A percentile compares a stretch with the other conserved stretches of the same genome.
These are phyloP conservation scores for Abortiporus biennis DNA, from an alignment of 1,284 basidiomycete genomes.

Conservation along the genomic window DNA sequence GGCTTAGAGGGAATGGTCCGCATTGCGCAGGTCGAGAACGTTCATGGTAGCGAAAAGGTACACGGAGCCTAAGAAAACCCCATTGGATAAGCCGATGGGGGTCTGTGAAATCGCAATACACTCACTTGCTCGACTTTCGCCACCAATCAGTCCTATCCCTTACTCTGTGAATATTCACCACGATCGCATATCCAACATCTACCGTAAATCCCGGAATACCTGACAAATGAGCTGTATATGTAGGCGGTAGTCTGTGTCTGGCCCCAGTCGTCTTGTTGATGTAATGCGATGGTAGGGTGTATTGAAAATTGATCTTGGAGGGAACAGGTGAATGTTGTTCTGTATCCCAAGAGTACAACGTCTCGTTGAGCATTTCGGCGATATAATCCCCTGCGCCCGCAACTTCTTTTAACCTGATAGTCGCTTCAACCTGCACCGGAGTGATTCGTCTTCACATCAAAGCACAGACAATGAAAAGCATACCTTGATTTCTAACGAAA, in stretches of 20 bases:
- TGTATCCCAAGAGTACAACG: conserved; percentile 21
- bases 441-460: neutral
- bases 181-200: conserved; percentile 51
- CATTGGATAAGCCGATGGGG: neutral
- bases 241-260: conserved; percentile 47
- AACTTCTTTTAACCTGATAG: conserved; percentile 18
- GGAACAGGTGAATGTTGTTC: conserved; percentile 17
- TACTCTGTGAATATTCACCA: conserved; percentile 17
- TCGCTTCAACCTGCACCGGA: conserved; percentile 18
- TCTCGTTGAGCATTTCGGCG: conserved; percentile 15
- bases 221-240: conserved; percentile 51
- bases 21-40: conserved; percentile 15
- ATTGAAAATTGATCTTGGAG: conserved; percentile 20
- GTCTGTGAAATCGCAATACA: conserved; percentile 2
- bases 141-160: conserved; percentile 20
- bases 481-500: conserved; percentile 21
- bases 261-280: conserved; percentile 12
- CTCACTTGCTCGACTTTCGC: conserved; percentile 19
- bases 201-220: conserved; percentile 65
- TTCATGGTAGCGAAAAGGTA: conserved; percentile 16
- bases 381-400: conserved; percentile 17
- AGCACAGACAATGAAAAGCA: neutral
- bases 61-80: conserved; percentile 8
- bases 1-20: conserved; percentile 16
- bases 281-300: conserved; percentile 20